Percentiles rank a stretch among this genome's conserved stretches.
Conservation (phyloP, 768 basidiomycete species). For the Megacollybia marginata region DNA sequence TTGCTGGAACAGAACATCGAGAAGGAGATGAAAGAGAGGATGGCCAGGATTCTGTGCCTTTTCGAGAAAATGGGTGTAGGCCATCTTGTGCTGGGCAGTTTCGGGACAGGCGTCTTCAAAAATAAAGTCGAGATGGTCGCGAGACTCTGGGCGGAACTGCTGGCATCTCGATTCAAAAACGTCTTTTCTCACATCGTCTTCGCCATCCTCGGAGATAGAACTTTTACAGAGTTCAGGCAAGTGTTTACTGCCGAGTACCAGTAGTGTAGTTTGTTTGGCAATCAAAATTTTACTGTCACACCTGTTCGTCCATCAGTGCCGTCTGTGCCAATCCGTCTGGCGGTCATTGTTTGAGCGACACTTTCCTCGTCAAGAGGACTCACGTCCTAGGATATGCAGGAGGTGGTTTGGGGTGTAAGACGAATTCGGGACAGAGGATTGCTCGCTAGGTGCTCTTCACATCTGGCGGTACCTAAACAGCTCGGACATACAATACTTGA, state of each 20-base stretch:
- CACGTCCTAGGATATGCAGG: too few species aligned
- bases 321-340: too few species aligned
- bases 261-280: too few species aligned
- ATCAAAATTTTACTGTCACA: too few species aligned
- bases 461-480: too few species aligned
- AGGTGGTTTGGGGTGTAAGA: too few species aligned
- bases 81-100: constrained; percentile 64
- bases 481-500: too few species aligned
- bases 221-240: constrained; percentile 23
- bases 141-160: constrained; percentile 55
- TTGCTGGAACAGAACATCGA: constrained; percentile 35
- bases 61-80: constrained; percentile 54
- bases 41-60: constrained; percentile 58
- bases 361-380: too few species aligned
- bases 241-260: not conserved
- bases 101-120: constrained; percentile 72
- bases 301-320: too few species aligned
- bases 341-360: too few species aligned
- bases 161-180: constrained; percentile 41
- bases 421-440: too few species aligned
- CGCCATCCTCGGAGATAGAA: constrained; percentile 50
- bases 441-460: too few species aligned
- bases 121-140: constrained; percentile 57
- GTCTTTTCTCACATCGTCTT: constrained; percentile 62
- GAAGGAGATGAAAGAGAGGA: constrained; percentile 57